A percentile compares a stretch with the other conserved stretches of the same genome.
Conservation (phyloP, 1,284 basidiomycete species). For the Pseudozyma flocculosa region DNA sequence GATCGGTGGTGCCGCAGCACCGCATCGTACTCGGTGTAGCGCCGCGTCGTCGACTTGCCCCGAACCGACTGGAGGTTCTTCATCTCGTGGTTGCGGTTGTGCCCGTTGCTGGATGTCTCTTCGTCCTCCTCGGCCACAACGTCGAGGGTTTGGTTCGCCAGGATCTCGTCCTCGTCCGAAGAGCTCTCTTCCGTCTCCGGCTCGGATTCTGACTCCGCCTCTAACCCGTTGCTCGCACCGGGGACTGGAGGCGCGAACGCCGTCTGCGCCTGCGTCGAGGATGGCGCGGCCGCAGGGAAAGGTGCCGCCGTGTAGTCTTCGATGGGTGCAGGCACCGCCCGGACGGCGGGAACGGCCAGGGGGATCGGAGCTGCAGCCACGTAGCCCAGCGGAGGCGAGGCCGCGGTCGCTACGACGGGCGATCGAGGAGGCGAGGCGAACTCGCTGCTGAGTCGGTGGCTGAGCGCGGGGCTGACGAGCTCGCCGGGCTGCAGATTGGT, state of each 20-base stretch:
- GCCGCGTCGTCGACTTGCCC: slow-evolving; percentile 19
- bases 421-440: neutral
- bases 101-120: slow-evolving; percentile 32
- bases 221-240: no score
- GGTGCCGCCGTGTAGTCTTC: neutral
- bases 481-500: neutral
- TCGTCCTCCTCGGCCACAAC: slow-evolving; percentile 47
- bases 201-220: slow-evolving; percentile 6
- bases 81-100: slow-evolving; percentile 35
- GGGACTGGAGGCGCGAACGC: no score
- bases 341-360: neutral
- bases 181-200: slow-evolving; percentile 8
- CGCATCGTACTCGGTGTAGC: slow-evolving; percentile 17
- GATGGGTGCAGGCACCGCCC: neutral
- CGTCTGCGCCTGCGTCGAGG: no score
- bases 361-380: neutral
- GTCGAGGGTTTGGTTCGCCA: slow-evolving; percentile 24
- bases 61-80: slow-evolving; percentile 17
- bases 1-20: neutral
- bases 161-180: slow-evolving; percentile 23
- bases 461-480: neutral
- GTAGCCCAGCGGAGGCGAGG: neutral
- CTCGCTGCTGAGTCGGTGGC: neutral
- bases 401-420: neutral
- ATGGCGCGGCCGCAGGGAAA: no score